A percentile compares a stretch with the other conserved stretches of the same genome.
These are phyloP conservation scores for Terfezia claveryi DNA, from an alignment of 495 filamentous ascomycete species.

Conservation along the genomic window DNA sequence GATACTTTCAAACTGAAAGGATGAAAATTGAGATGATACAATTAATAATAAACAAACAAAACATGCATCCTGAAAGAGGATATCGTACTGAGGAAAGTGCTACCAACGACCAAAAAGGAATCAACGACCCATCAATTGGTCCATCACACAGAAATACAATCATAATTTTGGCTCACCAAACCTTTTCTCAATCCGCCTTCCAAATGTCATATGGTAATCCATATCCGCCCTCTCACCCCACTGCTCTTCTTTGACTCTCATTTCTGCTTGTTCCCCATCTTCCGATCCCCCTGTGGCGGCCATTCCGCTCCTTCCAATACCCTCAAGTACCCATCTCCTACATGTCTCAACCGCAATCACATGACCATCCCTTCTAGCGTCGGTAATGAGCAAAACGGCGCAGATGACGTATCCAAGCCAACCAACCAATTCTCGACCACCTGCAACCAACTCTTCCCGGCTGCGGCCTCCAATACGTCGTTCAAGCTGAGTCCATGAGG, in stretches of 20 bases:
- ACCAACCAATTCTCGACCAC: slow-evolving; percentile 14
- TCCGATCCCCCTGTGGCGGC: neutral
- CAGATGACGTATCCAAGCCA: slow-evolving; percentile 15
- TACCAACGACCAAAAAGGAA: too few relatives aligned
- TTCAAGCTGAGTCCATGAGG: slow-evolving; percentile 14
- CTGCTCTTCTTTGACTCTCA: slow-evolving; percentile 4
- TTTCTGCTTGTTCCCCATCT: neutral
- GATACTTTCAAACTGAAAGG: too few relatives aligned
- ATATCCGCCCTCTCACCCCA: slow-evolving; percentile 1
- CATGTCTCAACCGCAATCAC: slow-evolving; percentile 11
- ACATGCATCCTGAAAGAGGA: too few relatives aligned
- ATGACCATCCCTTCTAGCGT: slow-evolving; percentile 15
- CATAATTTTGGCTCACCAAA: too few relatives aligned
- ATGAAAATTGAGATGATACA: too few relatives aligned
- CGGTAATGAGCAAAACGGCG: slow-evolving; percentile 14
- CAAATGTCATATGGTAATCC: too few relatives aligned
- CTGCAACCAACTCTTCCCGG: slow-evolving; percentile 12
- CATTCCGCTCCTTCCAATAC: slow-evolving; percentile 9
- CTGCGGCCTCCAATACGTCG: slow-evolving; percentile 10
- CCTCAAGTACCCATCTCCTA: slow-evolving; percentile 15
- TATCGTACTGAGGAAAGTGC: too few relatives aligned
- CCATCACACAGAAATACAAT: too few relatives aligned
- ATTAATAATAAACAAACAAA: too few relatives aligned
- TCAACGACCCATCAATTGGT: too few relatives aligned
- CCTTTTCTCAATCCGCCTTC: too few relatives aligned